phyloP scores from a whole-genome alignment of 306 rosid species.

The Prosopis cineraria region DNA sequence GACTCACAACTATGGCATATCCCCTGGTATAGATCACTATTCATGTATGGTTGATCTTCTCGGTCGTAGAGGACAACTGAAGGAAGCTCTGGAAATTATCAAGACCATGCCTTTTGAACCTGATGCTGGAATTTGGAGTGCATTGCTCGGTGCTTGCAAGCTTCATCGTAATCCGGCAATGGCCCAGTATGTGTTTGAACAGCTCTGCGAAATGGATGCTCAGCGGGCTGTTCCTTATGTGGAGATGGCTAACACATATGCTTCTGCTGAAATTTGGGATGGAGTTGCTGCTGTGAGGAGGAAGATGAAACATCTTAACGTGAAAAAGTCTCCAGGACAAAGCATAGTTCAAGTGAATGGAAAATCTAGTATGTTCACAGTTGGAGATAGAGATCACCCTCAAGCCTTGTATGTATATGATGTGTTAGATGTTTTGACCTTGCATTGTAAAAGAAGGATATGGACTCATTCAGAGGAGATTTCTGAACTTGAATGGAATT shows the following conservation, averaged over 20 bases:
- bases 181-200: slow-evolving; percentile 44
- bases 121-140: slow-evolving; percentile 70
- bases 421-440: slow-evolving; percentile 45
- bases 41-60: slow-evolving; percentile 69
- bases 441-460: slow-evolving; percentile 41
- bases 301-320: slow-evolving; percentile 55
- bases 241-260: slow-evolving; percentile 74
- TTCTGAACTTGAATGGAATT: slow-evolving; percentile 22
- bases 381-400: slow-evolving; percentile 62
- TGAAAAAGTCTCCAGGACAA: slow-evolving; percentile 64
- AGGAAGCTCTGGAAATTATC: slow-evolving; percentile 64
- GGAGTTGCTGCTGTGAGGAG: slow-evolving; percentile 59
- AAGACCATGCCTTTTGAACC: slow-evolving; percentile 56
- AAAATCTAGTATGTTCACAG: slow-evolving; percentile 51
- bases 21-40: slow-evolving; percentile 68
- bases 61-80: slow-evolving; percentile 56
- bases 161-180: slow-evolving; percentile 52
- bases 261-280: slow-evolving; percentile 68
- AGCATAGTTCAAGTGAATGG: slow-evolving; percentile 61
- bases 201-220: slow-evolving; percentile 58
- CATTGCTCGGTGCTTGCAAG: slow-evolving; percentile 70
- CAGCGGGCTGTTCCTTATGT: slow-evolving; percentile 52
- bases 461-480: slow-evolving; percentile 21
- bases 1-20: slow-evolving; percentile 44
- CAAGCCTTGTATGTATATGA: slow-evolving; percentile 49